A percentile compares a stretch with the other conserved stretches of the same genome.
Conservation (phyloP, 345 rosid species). For the Sonneratia caseolaris region DNA sequence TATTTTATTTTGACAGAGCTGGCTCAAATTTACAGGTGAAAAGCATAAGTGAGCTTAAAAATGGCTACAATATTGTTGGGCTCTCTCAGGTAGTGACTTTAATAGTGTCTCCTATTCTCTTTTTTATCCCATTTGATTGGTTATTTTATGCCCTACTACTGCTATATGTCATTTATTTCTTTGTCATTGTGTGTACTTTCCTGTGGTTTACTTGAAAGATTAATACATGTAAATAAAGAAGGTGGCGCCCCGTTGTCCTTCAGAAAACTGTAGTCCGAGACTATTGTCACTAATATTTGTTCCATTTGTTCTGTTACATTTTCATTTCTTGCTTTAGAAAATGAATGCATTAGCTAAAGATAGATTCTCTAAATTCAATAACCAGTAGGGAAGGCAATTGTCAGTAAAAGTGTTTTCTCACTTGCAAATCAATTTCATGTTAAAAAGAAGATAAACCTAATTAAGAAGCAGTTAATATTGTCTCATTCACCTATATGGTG, state of each 20-base stretch:
- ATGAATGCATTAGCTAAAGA: neutral
- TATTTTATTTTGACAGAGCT: neutral
- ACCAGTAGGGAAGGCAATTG: neutral
- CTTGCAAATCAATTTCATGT: no score
- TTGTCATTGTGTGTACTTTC: neutral
- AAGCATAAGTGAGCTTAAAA: conserved; percentile 53
- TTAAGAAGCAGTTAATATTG: neutral
- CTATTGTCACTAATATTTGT: no score
- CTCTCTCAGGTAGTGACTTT: conserved; percentile 61
- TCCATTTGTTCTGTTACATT: no score
- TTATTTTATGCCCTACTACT: neutral
- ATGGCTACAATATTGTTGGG: conserved; percentile 74
- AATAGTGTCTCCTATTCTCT: neutral
- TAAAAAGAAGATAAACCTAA: no score
- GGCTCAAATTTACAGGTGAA: conserved; percentile 17
- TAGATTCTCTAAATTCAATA: neutral
- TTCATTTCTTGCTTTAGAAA: neutral
- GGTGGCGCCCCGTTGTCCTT: no score
- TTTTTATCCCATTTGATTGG: neutral
- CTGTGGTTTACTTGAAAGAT: neutral
- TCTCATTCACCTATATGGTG: neutral
- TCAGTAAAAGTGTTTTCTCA: neutral
- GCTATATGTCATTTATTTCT: neutral
- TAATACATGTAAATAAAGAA: neutral
- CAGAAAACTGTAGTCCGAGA: no score